Conservation (phyloP, 2,329 filamentous ascomycete species). For the Microthyrium microscopicum region DNA sequence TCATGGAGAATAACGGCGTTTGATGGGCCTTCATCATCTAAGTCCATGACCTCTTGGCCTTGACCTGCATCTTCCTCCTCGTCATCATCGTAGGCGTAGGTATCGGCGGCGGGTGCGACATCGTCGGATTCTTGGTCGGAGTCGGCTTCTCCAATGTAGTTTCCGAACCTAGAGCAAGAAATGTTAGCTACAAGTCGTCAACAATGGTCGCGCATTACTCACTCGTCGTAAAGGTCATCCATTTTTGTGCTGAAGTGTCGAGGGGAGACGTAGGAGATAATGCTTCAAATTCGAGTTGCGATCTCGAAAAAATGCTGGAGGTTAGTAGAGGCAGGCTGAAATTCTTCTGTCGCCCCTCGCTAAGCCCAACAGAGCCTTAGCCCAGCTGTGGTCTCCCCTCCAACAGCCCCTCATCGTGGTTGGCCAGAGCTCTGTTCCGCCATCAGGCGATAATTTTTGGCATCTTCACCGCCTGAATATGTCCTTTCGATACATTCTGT, state of each 20-base stretch:
- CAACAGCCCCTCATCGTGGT: no score
- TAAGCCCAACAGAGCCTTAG: no score
- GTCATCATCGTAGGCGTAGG: constrained; percentile 52
- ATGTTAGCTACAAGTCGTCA: not conserved
- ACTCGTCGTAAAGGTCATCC: constrained; percentile 98
- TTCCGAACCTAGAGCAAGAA: constrained; percentile 57
- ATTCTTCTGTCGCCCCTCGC: no score
- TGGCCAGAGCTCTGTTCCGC: no score
- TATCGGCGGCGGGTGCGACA: constrained; percentile 60
- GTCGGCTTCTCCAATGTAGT: constrained; percentile 91
- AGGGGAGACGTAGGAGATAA: no score
- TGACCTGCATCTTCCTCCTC: constrained; percentile 30
- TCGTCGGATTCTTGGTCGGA: constrained; percentile 77
- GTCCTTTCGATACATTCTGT: not conserved
- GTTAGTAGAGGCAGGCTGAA: no score
- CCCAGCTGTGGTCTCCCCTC: no score
- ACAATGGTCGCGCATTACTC: constrained; percentile 13
- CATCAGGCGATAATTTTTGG: no score
- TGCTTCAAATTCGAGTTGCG: no score
- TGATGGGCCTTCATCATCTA: constrained; percentile 76
- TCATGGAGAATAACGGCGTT: constrained; percentile 97
- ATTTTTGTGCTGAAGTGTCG: no score
- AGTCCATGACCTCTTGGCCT: constrained; percentile 80
- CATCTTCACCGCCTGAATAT: not conserved
- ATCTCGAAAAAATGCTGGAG: no score